A percentile compares a stretch with the other conserved stretches of the same genome.
Evolutionary conservation across 2,329 filamentous ascomycete species (phyloP).

Genomic region (Xylariaceae sp.): DNA sequence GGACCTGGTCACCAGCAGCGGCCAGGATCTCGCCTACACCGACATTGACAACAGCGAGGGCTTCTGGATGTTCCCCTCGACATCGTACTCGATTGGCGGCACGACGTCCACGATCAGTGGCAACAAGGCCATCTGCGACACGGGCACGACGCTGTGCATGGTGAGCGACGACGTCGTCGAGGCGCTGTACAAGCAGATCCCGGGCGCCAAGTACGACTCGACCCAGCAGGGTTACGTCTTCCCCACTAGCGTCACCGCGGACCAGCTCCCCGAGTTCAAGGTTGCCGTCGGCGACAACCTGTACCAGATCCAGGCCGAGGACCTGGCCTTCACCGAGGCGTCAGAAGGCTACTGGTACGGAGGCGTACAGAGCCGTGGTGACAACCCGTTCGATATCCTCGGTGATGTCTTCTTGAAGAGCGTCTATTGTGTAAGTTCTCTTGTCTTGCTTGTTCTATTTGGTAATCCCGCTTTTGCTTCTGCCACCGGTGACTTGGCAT

Average conservation of each 20-base stretch:
- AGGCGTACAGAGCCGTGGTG: slow-evolving; percentile 56
- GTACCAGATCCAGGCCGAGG: slow-evolving; percentile 55
- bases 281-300: slow-evolving; percentile 55
- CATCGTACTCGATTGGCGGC: slow-evolving; percentile 50
- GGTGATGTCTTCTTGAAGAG: slow-evolving; percentile 58
- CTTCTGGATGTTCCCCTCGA: slow-evolving; percentile 60
- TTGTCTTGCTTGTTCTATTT: neutral
- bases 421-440: slow-evolving; percentile 46
- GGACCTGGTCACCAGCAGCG: slow-evolving; percentile 46
- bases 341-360: slow-evolving; percentile 50
- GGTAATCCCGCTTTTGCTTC: no score
- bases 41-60: slow-evolving; percentile 56
- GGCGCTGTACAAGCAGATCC: slow-evolving; percentile 57
- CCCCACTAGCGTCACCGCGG: slow-evolving; percentile 42
- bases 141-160: slow-evolving; percentile 61
- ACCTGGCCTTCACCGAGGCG: slow-evolving; percentile 50
- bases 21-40: slow-evolving; percentile 50
- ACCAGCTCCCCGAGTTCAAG: slow-evolving; percentile 51
- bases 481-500: no score
- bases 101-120: slow-evolving; percentile 38
- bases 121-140: slow-evolving; percentile 65
- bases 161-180: slow-evolving; percentile 54
- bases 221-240: slow-evolving; percentile 56
- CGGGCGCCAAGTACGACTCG: slow-evolving; percentile 49
- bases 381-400: slow-evolving; percentile 53